Evolutionary conservation across 2,329 filamentous ascomycete species (phyloP), one percentile per base, ranked within the genome.

Genomic region (Nakataea oryzae): DNA sequence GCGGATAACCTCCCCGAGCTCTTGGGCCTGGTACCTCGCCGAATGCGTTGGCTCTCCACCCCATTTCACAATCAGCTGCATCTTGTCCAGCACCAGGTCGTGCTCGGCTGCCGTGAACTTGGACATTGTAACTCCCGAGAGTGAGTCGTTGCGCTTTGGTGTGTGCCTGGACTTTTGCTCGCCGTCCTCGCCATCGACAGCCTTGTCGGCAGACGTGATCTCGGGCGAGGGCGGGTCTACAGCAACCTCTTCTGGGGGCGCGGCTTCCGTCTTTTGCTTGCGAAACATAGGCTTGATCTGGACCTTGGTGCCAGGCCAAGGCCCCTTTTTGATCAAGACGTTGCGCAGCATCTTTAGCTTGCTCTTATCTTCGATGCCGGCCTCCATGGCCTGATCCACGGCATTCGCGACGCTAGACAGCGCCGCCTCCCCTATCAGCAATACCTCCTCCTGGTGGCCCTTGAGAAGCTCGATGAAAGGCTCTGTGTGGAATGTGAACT

Each of bases 261-360:
- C 1, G 71, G 63, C 3, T 60, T 89, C 84, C 3, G 86, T 83
- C 70, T 86, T 91, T 70, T 91, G 87, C 77, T 93, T 96, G 60
- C 93, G 87, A 74, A 99, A 99, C 92, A 99, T 96, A 12, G 95
- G 95, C 74, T 99, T 99, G 73, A 99, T 97, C 74, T 99, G 95
- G 2, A 99, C 92, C 74, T 99, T 99, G 1, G 95, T 99, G 0
- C 95, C 95, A 4, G 92, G 88, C 89, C 93, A 97, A 26, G 86
- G 87, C 1, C 93, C 92, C 74, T 99, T 99, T 76, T 95, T 96
- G 55, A 91, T 86, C 8, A 99, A 78, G 7, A 96, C 93, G 65
- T 93, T 93, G 63, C 89, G 88, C 59, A 99, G 81, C 55, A 91
- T 81, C 66, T 86, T 87, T n/a, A 99, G 85, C 75, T 99, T 99